phyloP scores from a whole-genome alignment of 441 rosid genomes.

The Hura crepitans region DNA sequence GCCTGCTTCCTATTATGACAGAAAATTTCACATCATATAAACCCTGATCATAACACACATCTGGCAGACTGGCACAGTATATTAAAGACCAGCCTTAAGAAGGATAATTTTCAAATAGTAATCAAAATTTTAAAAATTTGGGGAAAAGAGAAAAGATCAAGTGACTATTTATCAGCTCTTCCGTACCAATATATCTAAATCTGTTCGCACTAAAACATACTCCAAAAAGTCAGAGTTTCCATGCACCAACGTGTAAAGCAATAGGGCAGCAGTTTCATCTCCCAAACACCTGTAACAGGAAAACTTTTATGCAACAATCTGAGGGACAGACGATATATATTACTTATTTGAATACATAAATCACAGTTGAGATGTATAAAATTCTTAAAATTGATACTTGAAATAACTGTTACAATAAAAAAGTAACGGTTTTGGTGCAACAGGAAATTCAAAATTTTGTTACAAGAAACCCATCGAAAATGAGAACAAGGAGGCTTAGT shows the following conservation, averaged over 20 bases:
- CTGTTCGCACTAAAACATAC: slow-evolving; percentile 93
- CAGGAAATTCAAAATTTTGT: neutral
- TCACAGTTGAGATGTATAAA: neutral
- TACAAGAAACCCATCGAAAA: neutral
- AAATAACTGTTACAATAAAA: neutral
- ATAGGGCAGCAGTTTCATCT: slow-evolving; percentile 83
- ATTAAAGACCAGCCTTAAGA: slow-evolving; percentile 6
- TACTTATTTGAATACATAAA: neutral
- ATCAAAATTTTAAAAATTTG: neutral
- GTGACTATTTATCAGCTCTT: slow-evolving; percentile 11
- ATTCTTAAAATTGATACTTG: neutral
- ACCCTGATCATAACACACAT: neutral
- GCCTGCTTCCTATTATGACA: neutral
- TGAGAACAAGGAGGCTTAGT: neutral
- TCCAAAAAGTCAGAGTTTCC: slow-evolving; percentile 97
- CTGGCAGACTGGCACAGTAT: neutral
- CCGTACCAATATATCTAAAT: slow-evolving; percentile 93
- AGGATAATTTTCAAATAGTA: neutral
- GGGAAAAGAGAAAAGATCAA: neutral
- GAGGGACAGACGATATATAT: slow-evolving; percentile 12
- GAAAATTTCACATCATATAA: neutral
- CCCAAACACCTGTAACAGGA: slow-evolving; percentile 71
- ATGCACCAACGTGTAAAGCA: slow-evolving; percentile 88
- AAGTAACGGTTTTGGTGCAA: neutral
- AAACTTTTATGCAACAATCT: slow-evolving; percentile 23